Percentiles rank a stretch among this genome's conserved stretches.
These are phyloP conservation scores for Arthrobotrys musiformis DNA, from an alignment of 2,329 filamentous ascomycete genomes.

Conservation along the genomic window DNA sequence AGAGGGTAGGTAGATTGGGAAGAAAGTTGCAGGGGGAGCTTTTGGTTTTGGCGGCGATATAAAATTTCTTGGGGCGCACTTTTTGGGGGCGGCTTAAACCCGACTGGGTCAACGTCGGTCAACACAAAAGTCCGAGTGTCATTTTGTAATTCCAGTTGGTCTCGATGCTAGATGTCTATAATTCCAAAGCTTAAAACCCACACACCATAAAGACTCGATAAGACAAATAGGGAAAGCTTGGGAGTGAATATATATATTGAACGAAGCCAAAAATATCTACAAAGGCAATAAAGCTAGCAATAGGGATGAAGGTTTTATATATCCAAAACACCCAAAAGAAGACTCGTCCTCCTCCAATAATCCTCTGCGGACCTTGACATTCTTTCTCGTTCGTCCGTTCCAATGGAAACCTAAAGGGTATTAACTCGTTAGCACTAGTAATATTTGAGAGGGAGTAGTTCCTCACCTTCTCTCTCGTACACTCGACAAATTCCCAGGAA, in stretches of 20 bases:
- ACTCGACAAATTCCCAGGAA: conserved; percentile 45
- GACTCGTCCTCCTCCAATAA: conserved; percentile 45
- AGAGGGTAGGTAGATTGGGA: neutral
- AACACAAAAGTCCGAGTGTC: conserved; percentile 18
- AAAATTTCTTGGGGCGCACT: conserved; percentile 35
- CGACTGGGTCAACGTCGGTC: neutral
- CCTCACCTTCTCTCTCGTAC: conserved; percentile 32
- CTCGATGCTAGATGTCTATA: too few species aligned
- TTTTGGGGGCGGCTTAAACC: conserved; percentile 16
- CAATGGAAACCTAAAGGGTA: conserved; percentile 19
- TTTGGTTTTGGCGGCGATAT: conserved; percentile 6
- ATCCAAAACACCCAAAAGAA: conserved; percentile 51
- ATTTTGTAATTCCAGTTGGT: neutral
- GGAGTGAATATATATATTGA: neutral
- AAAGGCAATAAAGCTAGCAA: neutral
- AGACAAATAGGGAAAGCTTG: neutral
- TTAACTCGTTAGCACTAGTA: neutral
- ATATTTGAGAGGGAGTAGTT: neutral
- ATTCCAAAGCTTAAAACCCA: too few species aligned
- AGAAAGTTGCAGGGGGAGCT: conserved; percentile 13
- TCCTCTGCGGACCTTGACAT: conserved; percentile 54
- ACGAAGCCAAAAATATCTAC: neutral
- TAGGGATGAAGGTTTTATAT: conserved; percentile 8
- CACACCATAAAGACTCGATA: neutral
- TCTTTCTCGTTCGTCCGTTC: conserved; percentile 35